phyloP scores from a whole-genome alignment of 192 early-diverging fungal genomes.

The Pilobolus umbonatus region DNA sequence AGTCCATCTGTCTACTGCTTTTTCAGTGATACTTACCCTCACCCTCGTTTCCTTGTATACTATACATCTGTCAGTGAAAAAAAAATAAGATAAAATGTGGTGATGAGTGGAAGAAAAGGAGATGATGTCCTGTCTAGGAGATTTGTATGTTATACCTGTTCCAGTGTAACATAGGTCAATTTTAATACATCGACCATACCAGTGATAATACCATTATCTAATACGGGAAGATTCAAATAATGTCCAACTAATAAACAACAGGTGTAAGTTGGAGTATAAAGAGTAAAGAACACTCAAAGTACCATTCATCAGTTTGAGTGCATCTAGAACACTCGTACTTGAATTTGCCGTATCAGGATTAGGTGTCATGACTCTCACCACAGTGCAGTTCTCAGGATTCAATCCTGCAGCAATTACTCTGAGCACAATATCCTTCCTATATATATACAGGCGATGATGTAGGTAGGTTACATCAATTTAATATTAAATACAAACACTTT shows the following conservation, averaged over 20 bases:
- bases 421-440: conserved; percentile 77
- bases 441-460: conserved; percentile 27
- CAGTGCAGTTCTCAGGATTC: conserved; percentile 81
- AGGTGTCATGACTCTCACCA: conserved; percentile 94
- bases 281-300: not conserved
- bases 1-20: not conserved
- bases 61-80: no score
- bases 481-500: not conserved
- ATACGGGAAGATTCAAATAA: conserved; percentile 73
- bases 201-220: conserved; percentile 59
- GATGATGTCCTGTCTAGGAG: no score
- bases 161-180: conserved; percentile 72
- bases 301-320: conserved; percentile 75
- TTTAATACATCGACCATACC: conserved; percentile 78
- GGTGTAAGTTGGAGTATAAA: no score
- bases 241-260: conserved; percentile 42
- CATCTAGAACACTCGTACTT: conserved; percentile 66
- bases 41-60: conserved; percentile 31
- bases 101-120: not conserved
- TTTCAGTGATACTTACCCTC: conserved; percentile 11
- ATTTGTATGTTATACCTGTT: conserved; percentile 69
- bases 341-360: conserved; percentile 70
- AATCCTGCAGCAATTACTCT: conserved; percentile 78
- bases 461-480: not conserved
- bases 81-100: not conserved